phyloP scores from a whole-genome alignment of 1,284 basidiomycete species.

The Irpex sp. region DNA sequence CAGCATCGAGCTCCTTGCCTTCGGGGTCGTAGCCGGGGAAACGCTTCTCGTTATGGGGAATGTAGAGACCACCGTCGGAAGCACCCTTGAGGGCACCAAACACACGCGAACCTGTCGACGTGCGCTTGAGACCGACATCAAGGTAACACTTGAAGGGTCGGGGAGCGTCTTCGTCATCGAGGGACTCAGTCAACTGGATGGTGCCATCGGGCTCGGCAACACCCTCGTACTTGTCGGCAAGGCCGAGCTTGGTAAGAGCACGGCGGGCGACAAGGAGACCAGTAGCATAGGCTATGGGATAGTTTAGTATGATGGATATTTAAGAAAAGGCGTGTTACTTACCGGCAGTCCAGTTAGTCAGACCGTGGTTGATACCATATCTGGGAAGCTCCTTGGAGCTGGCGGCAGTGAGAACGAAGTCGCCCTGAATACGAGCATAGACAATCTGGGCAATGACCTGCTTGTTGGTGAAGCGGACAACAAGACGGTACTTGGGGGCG shows the following conservation, averaged over 20 bases:
- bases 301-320: background rate
- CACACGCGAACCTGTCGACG: conserved; percentile 95
- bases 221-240: conserved; percentile 99
- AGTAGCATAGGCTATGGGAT: conserved; percentile 83
- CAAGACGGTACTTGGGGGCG: conserved; percentile 96
- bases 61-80: conserved; percentile 95
- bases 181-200: conserved; percentile 73
- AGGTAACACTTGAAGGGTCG: conserved; percentile 99
- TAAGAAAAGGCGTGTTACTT: conserved; percentile 12
- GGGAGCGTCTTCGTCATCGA: conserved; percentile 91
- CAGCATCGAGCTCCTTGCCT: conserved; percentile 89
- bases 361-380: conserved; percentile 97
- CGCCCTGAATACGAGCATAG: conserved; percentile 96
- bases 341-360: conserved; percentile 98
- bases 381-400: conserved; percentile 89
- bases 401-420: conserved; percentile 87
- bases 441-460: conserved; percentile 91
- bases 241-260: conserved; percentile 90
- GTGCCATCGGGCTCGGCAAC: conserved; percentile 90
- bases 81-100: conserved; percentile 99
- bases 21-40: conserved; percentile 99
- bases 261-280: conserved; percentile 95
- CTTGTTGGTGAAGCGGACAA: conserved; percentile 96
- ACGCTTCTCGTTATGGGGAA: conserved; percentile 97
- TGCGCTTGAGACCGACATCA: conserved; percentile 97